These are phyloP conservation scores for Tolypocladium paradoxum DNA, from an alignment of 2,329 filamentous ascomycete genomes.

Conservation along the genomic window DNA sequence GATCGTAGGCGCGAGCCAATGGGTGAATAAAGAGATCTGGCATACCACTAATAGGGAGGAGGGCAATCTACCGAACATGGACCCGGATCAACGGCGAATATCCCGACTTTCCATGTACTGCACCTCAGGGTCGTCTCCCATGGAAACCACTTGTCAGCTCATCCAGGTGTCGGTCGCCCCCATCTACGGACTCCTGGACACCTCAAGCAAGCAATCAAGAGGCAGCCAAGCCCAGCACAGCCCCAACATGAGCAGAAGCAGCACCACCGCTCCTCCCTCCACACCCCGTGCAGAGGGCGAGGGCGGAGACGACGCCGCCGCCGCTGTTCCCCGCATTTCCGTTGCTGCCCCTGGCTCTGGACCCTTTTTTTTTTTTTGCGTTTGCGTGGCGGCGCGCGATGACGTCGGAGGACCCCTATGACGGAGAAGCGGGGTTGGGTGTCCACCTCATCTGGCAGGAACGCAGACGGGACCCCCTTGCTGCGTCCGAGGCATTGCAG, in stretches of 20 bases:
- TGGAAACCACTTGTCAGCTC: too few relatives aligned
- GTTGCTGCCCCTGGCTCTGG: neutral
- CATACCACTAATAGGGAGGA: too few relatives aligned
- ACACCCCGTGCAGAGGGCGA: too few relatives aligned
- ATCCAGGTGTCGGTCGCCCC: too few relatives aligned
- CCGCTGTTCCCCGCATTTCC: too few relatives aligned
- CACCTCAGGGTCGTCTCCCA: too few relatives aligned
- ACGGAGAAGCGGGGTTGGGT: neutral
- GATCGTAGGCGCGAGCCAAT: neutral
- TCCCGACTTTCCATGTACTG: neutral
- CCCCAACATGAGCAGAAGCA: too few relatives aligned
- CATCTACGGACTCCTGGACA: neutral
- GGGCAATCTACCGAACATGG: neutral
- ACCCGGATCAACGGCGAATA: neutral
- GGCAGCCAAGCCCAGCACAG: too few relatives aligned
- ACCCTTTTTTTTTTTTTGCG: neutral
- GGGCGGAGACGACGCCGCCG: too few relatives aligned
- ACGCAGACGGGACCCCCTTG: neutral
- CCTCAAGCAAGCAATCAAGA: neutral
- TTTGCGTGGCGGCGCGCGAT: neutral
- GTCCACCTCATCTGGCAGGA: neutral
- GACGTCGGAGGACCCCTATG: neutral
- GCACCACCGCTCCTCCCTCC: too few relatives aligned
- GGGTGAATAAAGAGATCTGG: neutral
- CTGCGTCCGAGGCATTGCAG: neutral